Evolutionary conservation across 192 early-diverging fungal species (phyloP), one percentile per base, ranked within the genome.

Genomic region (Borealophlyctis nickersoniae): DNA sequence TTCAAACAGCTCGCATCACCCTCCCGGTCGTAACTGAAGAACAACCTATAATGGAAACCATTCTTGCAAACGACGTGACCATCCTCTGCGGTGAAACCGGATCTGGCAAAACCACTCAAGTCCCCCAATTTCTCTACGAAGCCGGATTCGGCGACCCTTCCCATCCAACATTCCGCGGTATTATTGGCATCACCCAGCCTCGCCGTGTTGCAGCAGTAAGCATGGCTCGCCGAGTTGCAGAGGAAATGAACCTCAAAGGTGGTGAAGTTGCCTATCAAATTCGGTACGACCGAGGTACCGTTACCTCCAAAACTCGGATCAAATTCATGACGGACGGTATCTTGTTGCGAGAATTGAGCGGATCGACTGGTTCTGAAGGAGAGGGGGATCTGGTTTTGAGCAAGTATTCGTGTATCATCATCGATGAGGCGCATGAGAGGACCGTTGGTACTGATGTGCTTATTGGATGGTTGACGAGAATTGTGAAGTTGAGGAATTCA

Each of bases 241-340:
- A 94, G 31, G 98, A 99, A 78, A 81, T 99, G 67, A 85, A 87
- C 63, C 66, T 91, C 26, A 73, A 73, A 7, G 87, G 86, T 2
- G 77, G 85, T 13, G 84, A 88, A 1, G 82, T 91, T 19, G 87
- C 86, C 0, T 82, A 92, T 74, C 92, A 89, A 72, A 89, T 99
- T 50, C 88, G 98, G 45, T 99, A 96, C 61, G 98, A 99, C 68
- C 84, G 87, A 3, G 65, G 62, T 19, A 91, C 86, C 0, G 86
- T 86, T 1, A 86, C 84, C 0, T 52, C 76, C 1, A 74, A 83
- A 7, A 98, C 96, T 3, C 79, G 91, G 19, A 91, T 98, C 62
- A 98, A 98, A 78, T 99, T 98, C 62, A 97, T 98, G 95, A 99
- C 98, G 4, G 98, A 99, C 74, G 98, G 98, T 80, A 94, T 99